phyloP scores from a whole-genome alignment of 2,329 filamentous ascomycete species.

The Paracoccidioides lutzii region DNA sequence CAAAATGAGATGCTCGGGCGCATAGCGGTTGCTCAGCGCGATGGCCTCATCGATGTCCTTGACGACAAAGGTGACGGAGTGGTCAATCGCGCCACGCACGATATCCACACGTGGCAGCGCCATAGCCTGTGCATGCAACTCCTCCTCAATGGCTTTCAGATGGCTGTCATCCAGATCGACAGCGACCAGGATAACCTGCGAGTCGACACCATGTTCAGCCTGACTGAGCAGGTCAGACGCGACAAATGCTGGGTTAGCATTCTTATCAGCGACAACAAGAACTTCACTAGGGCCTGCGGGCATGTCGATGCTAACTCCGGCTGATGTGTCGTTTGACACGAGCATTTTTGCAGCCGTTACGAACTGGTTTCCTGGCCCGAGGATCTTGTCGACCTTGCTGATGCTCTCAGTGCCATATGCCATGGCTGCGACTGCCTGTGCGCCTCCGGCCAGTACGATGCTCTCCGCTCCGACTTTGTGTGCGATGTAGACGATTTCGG shows the following conservation, averaged over 20 bases:
- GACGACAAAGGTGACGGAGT: constrained; percentile 78
- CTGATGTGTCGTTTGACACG: constrained; percentile 92
- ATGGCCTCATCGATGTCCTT: constrained; percentile 60
- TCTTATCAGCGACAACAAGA: constrained; percentile 82
- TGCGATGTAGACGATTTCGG: constrained; percentile 93
- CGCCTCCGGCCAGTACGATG: constrained; percentile 89
- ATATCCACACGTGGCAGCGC: constrained; percentile 85
- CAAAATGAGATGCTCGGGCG: constrained; percentile 90
- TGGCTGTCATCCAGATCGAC: constrained; percentile 62
- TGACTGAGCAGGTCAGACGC: constrained; percentile 90
- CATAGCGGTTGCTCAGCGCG: constrained; percentile 80
- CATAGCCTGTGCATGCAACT: constrained; percentile 76
- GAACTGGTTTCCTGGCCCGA: constrained; percentile 95
- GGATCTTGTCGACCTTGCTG: constrained; percentile 95
- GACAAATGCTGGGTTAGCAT: constrained; percentile 84
- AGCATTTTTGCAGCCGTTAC: constrained; percentile 98
- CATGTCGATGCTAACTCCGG: constrained; percentile 95
- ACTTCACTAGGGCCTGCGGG: constrained; percentile 93
- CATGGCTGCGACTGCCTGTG: constrained; percentile 90
- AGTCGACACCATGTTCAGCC: constrained; percentile 93
- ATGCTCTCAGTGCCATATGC: constrained; percentile 93
- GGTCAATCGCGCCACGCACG: constrained; percentile 74
- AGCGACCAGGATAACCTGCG: constrained; percentile 83
- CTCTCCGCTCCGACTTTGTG: constrained; percentile 94
- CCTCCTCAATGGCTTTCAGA: constrained; percentile 74